These are phyloP conservation scores for Diaporthe amygdali DNA, from an alignment of 2,329 filamentous ascomycete species.

Conservation along the genomic window DNA sequence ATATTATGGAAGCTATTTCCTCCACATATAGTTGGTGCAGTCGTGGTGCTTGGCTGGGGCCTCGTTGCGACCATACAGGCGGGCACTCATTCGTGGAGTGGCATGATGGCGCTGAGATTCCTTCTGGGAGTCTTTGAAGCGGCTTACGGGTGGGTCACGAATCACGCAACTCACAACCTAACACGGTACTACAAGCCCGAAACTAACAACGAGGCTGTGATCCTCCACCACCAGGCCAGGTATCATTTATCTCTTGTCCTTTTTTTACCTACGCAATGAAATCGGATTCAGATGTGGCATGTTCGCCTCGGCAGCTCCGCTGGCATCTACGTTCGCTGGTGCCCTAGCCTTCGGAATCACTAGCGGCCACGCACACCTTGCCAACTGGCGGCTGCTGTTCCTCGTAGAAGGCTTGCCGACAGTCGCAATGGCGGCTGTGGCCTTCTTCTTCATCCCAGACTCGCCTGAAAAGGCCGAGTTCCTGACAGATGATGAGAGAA, in stretches of 20 bases:
- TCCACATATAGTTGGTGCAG: neutral
- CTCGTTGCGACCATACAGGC: neutral
- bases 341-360: slow-evolving; percentile 17
- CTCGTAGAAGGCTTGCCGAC: slow-evolving; percentile 4
- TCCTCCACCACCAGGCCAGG: neutral
- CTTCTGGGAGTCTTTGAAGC: slow-evolving; percentile 12
- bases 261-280: slow-evolving; percentile 6
- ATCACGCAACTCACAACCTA: neutral
- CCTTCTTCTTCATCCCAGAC: slow-evolving; percentile 5
- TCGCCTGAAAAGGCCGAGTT: slow-evolving; percentile 1
- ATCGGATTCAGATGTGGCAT: slow-evolving; percentile 10
- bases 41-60: neutral
- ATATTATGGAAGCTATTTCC: neutral
- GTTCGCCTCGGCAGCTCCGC: slow-evolving; percentile 22
- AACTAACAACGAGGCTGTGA: neutral
- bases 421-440: neutral
- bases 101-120: slow-evolving; percentile 1
- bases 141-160: neutral
- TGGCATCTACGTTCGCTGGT: slow-evolving; percentile 9
- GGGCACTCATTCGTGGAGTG: neutral
- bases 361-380: slow-evolving; percentile 12
- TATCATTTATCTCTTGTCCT: slow-evolving; percentile 2
- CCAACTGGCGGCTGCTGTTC: slow-evolving; percentile 14
- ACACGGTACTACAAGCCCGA: neutral
- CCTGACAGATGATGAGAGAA: neutral